phyloP scores from a whole-genome alignment of 345 rosid genomes.

The Citrus sp. region DNA sequence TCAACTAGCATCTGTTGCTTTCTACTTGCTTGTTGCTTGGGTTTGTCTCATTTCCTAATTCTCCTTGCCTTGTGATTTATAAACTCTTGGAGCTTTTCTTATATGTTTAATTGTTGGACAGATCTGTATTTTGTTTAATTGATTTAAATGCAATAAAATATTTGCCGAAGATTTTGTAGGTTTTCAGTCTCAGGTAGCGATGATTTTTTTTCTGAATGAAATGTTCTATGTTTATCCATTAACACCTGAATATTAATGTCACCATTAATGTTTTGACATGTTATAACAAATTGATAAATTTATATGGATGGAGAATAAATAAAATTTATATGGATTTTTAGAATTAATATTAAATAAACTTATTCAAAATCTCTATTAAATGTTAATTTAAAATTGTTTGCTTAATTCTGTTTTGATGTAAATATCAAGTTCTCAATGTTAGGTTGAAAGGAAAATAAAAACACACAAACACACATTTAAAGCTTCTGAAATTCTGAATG shows the following conservation, averaged over 20 bases:
- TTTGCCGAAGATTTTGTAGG: not conserved
- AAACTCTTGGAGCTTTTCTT: not conserved
- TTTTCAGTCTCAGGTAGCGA: not conserved
- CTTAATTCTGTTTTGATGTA: not conserved
- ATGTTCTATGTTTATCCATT: not conserved
- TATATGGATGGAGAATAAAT: not conserved
- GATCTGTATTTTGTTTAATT: not conserved
- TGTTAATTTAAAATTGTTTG: too few relatives aligned
- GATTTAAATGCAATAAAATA: not conserved
- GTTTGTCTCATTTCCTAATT: too few relatives aligned
- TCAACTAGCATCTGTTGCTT: too few relatives aligned
- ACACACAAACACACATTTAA: not conserved
- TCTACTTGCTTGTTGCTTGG: too few relatives aligned
- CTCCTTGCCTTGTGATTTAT: conserved; percentile 15
- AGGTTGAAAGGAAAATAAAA: too few relatives aligned
- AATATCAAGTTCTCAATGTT: not conserved
- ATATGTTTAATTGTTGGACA: not conserved
- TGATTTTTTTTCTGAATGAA: not conserved
- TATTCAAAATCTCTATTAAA: not conserved
- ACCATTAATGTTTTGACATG: not conserved
- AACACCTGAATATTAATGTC: not conserved
- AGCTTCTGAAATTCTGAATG: not conserved
- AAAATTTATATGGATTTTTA: not conserved
- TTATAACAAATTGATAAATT: too few relatives aligned
- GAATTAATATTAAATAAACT: too few relatives aligned